Conservation (phyloP, 371 early-diverging fungal genomes). For the Apophysomyces elegans region DNA sequence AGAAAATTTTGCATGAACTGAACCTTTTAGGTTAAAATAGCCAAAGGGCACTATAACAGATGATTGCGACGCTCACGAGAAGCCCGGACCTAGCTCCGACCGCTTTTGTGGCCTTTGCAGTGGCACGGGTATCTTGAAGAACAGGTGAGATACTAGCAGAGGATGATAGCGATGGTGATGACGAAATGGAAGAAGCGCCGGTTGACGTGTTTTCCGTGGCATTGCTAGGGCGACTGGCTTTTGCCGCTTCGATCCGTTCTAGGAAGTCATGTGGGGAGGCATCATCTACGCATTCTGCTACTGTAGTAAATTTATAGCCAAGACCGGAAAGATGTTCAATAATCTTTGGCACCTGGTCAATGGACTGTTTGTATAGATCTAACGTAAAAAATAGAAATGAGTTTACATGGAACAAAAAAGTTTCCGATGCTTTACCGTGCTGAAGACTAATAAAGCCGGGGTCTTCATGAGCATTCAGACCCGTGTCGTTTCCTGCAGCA, state of each 20-base stretch:
- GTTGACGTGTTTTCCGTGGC: background rate
- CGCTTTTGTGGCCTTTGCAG: background rate
- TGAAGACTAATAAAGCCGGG: conserved; percentile 51
- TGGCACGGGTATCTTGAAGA: background rate
- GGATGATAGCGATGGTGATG: background rate
- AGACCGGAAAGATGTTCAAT: conserved; percentile 27
- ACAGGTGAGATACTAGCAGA: background rate
- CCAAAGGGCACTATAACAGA: background rate
- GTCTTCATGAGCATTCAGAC: conserved; percentile 42
- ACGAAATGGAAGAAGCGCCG: too few species aligned
- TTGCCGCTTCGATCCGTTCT: background rate
- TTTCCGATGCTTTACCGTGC: conserved; percentile 32
- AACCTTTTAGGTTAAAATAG: background rate
- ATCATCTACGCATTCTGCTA: conserved; percentile 45
- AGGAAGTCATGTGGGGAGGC: conserved; percentile 26
- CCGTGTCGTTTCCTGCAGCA: conserved; percentile 30
- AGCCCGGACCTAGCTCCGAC: background rate
- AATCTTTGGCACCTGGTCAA: conserved; percentile 43
- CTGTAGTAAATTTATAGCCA: conserved; percentile 38
- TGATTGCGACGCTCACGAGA: background rate
- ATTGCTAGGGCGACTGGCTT: background rate
- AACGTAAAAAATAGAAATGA: conserved; percentile 1
- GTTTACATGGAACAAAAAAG: background rate
- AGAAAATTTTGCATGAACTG: background rate
- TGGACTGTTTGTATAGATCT: conserved; percentile 49